A percentile compares a stretch with the other conserved stretches of the same genome.
Conservation (phyloP, 2,329 filamentous ascomycete genomes). For the Trichoderma brevicompactum region DNA sequence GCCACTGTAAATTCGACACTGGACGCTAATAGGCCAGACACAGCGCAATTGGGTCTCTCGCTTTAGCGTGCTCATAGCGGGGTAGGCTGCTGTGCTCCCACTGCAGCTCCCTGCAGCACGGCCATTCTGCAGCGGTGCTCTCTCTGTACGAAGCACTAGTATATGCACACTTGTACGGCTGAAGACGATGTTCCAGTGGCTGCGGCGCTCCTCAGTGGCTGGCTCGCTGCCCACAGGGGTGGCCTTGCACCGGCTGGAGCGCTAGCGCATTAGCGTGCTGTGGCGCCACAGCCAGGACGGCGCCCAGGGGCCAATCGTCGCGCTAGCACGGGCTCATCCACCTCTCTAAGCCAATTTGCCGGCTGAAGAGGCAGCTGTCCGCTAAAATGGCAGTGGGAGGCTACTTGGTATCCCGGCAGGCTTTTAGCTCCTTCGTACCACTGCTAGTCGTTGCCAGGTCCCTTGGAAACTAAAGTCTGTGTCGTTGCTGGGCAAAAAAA, state of each 20-base stretch:
- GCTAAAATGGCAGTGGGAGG: not conserved
- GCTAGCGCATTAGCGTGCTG: conserved; percentile 9
- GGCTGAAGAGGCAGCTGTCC: conserved; percentile 25
- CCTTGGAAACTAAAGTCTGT: not conserved
- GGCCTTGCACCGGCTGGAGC: conserved; percentile 7
- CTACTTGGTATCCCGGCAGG: too few relatives aligned
- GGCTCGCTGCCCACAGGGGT: conserved; percentile 11
- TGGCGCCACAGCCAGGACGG: conserved; percentile 25
- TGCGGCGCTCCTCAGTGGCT: conserved; percentile 6
- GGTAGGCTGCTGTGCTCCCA: conserved; percentile 10
- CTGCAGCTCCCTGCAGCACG: not conserved
- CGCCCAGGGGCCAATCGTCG: conserved; percentile 25
- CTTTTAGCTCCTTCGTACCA: not conserved
- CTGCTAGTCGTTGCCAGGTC: not conserved
- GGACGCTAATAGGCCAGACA: not conserved
- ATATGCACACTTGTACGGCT: too few relatives aligned
- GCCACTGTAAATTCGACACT: not conserved
- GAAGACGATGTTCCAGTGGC: not conserved
- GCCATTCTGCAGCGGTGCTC: conserved; percentile 8
- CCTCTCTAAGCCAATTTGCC: conserved; percentile 9
- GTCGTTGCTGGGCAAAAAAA: conserved; percentile 16
- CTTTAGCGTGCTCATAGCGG: not conserved
- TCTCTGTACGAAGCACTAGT: too few relatives aligned
- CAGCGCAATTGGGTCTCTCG: too few relatives aligned
- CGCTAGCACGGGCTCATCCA: conserved; percentile 15